These are phyloP conservation scores for Penicillium turbatum DNA, from an alignment of 495 filamentous ascomycete genomes.

Conservation along the genomic window DNA sequence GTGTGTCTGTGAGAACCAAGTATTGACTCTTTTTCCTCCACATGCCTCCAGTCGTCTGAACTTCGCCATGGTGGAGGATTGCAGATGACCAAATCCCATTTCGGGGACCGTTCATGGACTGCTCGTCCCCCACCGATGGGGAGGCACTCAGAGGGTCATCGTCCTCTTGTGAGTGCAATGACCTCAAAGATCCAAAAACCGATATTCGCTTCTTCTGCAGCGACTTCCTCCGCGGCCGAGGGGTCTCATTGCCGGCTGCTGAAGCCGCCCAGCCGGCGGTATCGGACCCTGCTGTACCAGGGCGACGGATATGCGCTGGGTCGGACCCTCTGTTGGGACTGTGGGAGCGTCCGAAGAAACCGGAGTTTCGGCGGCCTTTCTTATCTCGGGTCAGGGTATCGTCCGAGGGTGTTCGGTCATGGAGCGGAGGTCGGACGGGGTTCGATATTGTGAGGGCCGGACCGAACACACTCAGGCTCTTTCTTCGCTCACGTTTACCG, in stretches of 20 bases:
- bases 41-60: conserved; percentile 75
- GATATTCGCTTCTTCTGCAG: conserved; percentile 49
- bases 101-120: conserved; percentile 27
- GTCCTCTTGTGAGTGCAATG: conserved; percentile 48
- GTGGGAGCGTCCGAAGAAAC: conserved; percentile 39
- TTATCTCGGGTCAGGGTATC: conserved; percentile 33
- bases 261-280: conserved; percentile 20
- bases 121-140: conserved; percentile 34
- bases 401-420: conserved; percentile 39
- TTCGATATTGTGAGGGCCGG: conserved; percentile 26
- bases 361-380: conserved; percentile 42
- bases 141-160: conserved; percentile 41
- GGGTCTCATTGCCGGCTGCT: conserved; percentile 24
- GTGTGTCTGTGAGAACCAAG: conserved; percentile 81
- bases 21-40: conserved; percentile 85
- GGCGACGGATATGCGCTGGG: conserved; percentile 25
- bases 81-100: conserved; percentile 39
- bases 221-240: conserved; percentile 40
- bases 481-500: conserved; percentile 42
- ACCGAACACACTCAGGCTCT: conserved; percentile 42
- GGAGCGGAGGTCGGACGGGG: conserved; percentile 20
- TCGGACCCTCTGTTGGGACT: conserved; percentile 19
- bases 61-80: conserved; percentile 65
- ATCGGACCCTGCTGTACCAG: conserved; percentile 32
- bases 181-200: conserved; percentile 56